These are phyloP conservation scores for Voacanga thouarsii DNA, from an alignment of 257 asterid genomes.

Conservation along the genomic window DNA sequence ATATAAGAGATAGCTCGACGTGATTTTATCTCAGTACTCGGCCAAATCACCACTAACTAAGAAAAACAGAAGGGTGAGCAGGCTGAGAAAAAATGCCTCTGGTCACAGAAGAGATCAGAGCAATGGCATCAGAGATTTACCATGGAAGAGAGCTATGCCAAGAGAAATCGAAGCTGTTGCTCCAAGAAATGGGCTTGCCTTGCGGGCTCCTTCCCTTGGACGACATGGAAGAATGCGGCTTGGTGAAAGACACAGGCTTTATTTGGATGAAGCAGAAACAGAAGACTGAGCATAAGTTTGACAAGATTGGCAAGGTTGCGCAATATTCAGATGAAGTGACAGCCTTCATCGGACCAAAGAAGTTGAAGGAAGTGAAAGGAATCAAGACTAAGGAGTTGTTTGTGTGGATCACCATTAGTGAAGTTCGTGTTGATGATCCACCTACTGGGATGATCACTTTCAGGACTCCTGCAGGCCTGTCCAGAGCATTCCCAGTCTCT, in stretches of 20 bases:
- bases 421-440: conserved; percentile 43
- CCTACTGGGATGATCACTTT: conserved; percentile 55
- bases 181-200: conserved; percentile 49
- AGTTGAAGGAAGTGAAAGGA: conserved; percentile 53
- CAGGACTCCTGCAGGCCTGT: conserved; percentile 57
- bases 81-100: conserved; percentile 32
- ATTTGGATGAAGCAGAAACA: conserved; percentile 65
- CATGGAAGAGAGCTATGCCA: conserved; percentile 49
- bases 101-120: conserved; percentile 52
- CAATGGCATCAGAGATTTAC: conserved; percentile 52
- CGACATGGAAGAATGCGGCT: conserved; percentile 55
- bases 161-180: conserved; percentile 46
- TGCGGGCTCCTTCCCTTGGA: conserved; percentile 61
- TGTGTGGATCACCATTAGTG: conserved; percentile 50
- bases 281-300: conserved; percentile 51
- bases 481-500: conserved; percentile 45
- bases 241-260: conserved; percentile 43
- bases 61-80: neutral
- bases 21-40: neutral
- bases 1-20: conserved; percentile 1
- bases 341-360: conserved; percentile 45
- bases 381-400: conserved; percentile 68
- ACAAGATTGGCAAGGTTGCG: conserved; percentile 39
- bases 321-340: conserved; percentile 57
- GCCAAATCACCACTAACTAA: neutral